Conservation (phyloP, 345 rosid species). For the Eucalyptus cladocalyx region DNA sequence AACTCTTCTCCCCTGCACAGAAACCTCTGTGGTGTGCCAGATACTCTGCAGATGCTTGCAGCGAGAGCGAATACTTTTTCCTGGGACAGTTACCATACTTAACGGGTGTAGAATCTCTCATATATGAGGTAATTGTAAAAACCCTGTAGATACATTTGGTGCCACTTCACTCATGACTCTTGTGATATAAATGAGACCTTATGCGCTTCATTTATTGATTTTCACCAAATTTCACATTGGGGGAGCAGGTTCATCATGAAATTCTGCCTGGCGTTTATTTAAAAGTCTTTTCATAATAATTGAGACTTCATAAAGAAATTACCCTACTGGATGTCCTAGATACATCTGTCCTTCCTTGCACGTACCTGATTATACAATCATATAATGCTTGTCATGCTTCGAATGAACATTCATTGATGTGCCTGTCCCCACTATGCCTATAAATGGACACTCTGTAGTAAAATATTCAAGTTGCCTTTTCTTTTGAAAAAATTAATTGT, state of each 20-base stretch:
- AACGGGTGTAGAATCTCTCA: conserved; percentile 48
- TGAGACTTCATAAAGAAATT: neutral
- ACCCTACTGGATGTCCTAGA: neutral
- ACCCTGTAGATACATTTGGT: neutral
- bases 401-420: neutral
- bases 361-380: neutral
- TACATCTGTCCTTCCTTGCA: neutral
- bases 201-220: neutral
- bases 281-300: neutral
- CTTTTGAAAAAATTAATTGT: neutral
- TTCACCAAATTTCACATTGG: neutral
- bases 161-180: neutral
- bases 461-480: neutral
- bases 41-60: conserved; percentile 36
- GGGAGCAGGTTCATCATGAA: neutral
- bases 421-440: neutral
- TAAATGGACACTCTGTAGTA: neutral
- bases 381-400: neutral
- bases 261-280: neutral
- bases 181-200: neutral
- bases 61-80: conserved; percentile 60
- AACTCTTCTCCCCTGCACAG: conserved; percentile 21
- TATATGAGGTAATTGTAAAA: conserved; percentile 51
- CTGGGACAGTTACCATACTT: conserved; percentile 92
- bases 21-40: conserved; percentile 84